Evolutionary conservation across 1,284 basidiomycete genomes (phyloP).

Genomic region (Tausonia pullulans): DNA sequence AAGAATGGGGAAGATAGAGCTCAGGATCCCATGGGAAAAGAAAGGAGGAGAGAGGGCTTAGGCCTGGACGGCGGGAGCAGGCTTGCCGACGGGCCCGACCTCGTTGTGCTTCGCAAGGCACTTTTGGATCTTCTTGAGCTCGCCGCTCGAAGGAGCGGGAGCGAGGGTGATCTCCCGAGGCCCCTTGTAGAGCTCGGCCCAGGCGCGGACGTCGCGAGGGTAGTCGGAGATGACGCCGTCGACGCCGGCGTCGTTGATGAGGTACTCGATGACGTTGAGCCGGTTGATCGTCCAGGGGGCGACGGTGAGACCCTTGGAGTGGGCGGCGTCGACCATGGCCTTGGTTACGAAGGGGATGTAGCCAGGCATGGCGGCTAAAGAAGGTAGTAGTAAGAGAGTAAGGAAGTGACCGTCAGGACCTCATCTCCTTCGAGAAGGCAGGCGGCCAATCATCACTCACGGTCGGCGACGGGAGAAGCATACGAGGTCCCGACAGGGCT

Average conservation of each 20-base stretch:
- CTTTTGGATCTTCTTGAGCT: constrained; percentile 19
- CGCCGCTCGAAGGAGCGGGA: constrained; percentile 13
- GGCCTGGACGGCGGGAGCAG: no score
- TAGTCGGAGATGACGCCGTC: constrained; percentile 47
- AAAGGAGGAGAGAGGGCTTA: no score
- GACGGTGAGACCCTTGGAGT: constrained; percentile 49
- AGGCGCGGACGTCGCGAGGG: constrained; percentile 22
- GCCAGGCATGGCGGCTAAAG: constrained; percentile 32
- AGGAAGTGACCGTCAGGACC: no score
- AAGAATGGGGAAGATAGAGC: no score
- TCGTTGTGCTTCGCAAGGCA: constrained; percentile 25
- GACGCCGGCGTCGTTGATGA: constrained; percentile 45
- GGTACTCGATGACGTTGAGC: constrained; percentile 48
- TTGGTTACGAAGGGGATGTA: constrained; percentile 51
- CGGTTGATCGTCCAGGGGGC: constrained; percentile 59
- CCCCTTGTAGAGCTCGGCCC: constrained; percentile 18
- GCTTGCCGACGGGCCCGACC: background rate
- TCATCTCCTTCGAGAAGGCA: no score
- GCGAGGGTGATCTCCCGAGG: constrained; percentile 20
- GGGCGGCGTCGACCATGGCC: constrained; percentile 55
- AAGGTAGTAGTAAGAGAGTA: constrained; percentile 31
- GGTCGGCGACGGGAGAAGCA: constrained; percentile 30
- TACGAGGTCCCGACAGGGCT: constrained; percentile 47
- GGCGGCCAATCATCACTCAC: no score
- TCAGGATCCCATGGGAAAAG: no score